Conservation (phyloP, 129 eudicot genomes). For the Chrysanthemum makinoi region DNA sequence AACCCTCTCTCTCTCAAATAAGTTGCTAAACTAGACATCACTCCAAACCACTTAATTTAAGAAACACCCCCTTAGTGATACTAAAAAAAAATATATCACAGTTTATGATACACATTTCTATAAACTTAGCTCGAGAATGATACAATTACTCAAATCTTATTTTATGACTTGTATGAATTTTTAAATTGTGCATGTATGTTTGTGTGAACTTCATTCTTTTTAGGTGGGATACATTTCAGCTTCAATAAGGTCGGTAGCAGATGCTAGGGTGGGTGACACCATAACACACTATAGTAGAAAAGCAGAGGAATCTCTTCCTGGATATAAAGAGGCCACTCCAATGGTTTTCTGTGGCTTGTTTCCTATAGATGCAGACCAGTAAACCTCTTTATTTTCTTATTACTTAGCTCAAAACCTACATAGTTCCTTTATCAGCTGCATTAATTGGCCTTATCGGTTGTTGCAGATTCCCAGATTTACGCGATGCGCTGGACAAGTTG, state of each 20-base stretch:
- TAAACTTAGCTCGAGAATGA: constrained; percentile 1
- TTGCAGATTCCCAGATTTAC: constrained; percentile 77
- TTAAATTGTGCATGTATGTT: not conserved
- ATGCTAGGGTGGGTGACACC: constrained; percentile 99
- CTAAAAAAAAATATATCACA: not conserved
- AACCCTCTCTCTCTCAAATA: no score
- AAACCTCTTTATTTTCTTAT: constrained; percentile 20
- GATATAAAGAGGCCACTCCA: constrained; percentile 94
- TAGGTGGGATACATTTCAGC: constrained; percentile 98
- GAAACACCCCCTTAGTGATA: not conserved
- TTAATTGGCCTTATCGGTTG: constrained; percentile 2
- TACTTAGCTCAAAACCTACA: constrained; percentile 11
- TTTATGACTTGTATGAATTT: constrained; percentile 14
- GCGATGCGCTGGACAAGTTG: constrained; percentile 93
- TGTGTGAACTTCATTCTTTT: constrained; percentile 18
- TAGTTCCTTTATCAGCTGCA: constrained; percentile 1
- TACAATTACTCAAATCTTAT: not conserved
- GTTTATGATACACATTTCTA: not conserved
- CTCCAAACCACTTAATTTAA: no score
- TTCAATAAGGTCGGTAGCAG: constrained; percentile 94
- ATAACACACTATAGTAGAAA: constrained; percentile 72
- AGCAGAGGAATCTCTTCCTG: constrained; percentile 85
- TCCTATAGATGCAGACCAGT: constrained; percentile 96
- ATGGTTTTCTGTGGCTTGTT: constrained; percentile 99
- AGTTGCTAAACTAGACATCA: no score